Conservation (phyloP, 805 yeast species). For the Candida maris region DNA sequence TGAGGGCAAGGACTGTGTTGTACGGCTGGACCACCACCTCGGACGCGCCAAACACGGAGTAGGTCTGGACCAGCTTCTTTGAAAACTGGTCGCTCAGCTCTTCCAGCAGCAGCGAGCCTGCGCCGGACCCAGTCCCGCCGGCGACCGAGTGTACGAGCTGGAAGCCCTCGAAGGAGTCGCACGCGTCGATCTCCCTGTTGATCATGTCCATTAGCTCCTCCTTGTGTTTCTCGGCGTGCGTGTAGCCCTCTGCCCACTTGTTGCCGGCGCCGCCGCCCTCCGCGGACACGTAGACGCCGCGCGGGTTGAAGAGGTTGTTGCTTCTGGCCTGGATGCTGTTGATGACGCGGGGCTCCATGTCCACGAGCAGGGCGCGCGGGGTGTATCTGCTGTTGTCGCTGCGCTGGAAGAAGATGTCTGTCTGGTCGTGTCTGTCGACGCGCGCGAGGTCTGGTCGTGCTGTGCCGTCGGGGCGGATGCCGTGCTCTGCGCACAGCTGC, state of each 20-base stretch:
- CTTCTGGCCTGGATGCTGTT: constrained; percentile 48
- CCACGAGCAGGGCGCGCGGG: constrained; percentile 83
- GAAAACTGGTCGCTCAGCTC: constrained; percentile 74
- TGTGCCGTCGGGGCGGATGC: constrained; percentile 65
- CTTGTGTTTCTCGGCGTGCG: constrained; percentile 61
- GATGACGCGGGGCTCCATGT: constrained; percentile 87
- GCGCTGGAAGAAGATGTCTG: constrained; percentile 78
- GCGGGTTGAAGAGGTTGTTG: constrained; percentile 70
- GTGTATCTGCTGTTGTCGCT: constrained; percentile 71
- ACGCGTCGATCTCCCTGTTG: constrained; percentile 84
- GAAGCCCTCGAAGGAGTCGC: constrained; percentile 87
- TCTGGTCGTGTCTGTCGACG: constrained; percentile 56
- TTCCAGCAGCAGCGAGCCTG: constrained; percentile 81
- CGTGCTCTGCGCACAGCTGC: constrained; percentile 84
- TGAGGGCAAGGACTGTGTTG: constrained; percentile 78
- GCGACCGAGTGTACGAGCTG: constrained; percentile 93
- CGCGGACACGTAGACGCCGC: constrained; percentile 74
- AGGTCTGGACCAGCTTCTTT: constrained; percentile 79
- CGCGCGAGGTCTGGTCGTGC: constrained; percentile 36
- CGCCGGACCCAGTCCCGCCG: constrained; percentile 98
- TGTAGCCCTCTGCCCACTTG: constrained; percentile 91
- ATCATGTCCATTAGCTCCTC: constrained; percentile 80
- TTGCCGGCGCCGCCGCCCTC: constrained; percentile 94
- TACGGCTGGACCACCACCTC: constrained; percentile 99
- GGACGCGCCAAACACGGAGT: constrained; percentile 82